These are phyloP conservation scores for Monosporozyma servazzii DNA, from an alignment of 805 yeast genomes.

Conservation along the genomic window DNA sequence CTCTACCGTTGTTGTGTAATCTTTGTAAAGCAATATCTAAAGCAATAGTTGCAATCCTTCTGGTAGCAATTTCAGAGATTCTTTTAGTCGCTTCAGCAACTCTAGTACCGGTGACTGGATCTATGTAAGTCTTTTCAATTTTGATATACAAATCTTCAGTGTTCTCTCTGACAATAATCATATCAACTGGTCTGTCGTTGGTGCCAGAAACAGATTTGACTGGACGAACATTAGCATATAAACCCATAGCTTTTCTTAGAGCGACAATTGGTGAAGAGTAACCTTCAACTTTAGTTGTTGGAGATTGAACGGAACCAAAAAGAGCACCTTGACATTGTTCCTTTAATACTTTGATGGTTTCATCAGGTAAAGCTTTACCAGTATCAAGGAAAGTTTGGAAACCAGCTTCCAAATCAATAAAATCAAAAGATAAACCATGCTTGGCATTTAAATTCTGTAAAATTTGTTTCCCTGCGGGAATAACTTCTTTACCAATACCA, in stretches of 20 bases:
- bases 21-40: slow-evolving; percentile 88
- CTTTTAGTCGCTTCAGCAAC: slow-evolving; percentile 98
- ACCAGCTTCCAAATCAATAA: slow-evolving; percentile 86
- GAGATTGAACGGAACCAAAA: slow-evolving; percentile 96
- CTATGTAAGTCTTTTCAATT: slow-evolving; percentile 67
- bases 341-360: slow-evolving; percentile 70
- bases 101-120: slow-evolving; percentile 69
- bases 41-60: slow-evolving; percentile 83
- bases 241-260: slow-evolving; percentile 87
- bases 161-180: slow-evolving; percentile 97
- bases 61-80: slow-evolving; percentile 80
- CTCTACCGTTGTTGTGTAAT: slow-evolving; percentile 56
- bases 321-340: slow-evolving; percentile 91
- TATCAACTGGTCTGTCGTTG: slow-evolving; percentile 77
- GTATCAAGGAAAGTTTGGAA: slow-evolving; percentile 87
- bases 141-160: slow-evolving; percentile 96
- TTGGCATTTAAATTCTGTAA: slow-evolving; percentile 73
- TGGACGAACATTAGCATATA: slow-evolving; percentile 96
- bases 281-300: slow-evolving; percentile 87
- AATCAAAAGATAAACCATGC: slow-evolving; percentile 72
- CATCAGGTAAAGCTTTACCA: slow-evolving; percentile 94
- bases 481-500: slow-evolving; percentile 96
- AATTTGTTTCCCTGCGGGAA: slow-evolving; percentile 89
- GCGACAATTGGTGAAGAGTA: slow-evolving; percentile 98
- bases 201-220: slow-evolving; percentile 85